Conservation (phyloP, 2,329 filamentous ascomycete species). For the Colletotrichum nymphaeae region DNA sequence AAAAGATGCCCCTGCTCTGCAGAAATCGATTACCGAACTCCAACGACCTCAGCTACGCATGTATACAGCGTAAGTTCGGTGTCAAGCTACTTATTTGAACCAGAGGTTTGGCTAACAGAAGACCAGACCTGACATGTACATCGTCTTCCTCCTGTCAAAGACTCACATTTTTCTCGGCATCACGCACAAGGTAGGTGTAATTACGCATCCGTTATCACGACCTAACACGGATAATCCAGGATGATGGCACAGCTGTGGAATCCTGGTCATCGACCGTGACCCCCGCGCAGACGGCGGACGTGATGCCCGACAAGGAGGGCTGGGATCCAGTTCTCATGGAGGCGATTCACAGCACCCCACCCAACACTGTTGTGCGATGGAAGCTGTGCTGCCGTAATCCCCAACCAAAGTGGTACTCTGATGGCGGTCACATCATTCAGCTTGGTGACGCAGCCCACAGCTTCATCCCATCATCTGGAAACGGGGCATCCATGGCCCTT, state of each 20-base stretch:
- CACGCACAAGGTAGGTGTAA: background rate
- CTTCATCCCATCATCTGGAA: constrained; percentile 52
- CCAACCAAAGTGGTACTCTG: background rate
- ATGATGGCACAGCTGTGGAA: background rate
- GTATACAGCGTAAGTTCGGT: background rate
- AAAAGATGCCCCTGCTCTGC: background rate
- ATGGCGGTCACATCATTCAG: constrained; percentile 44
- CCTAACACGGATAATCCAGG: background rate
- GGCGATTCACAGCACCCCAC: background rate
- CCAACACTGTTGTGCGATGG: background rate
- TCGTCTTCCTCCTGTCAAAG: background rate
- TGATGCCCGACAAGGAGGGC: background rate
- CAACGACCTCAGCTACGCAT: background rate
- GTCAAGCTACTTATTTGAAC: no score
- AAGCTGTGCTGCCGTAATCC: background rate
- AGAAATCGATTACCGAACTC: background rate
- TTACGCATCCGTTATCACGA: no score
- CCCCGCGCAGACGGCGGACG: background rate
- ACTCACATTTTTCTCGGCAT: background rate
- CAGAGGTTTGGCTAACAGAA: background rate
- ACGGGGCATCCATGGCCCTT: constrained; percentile 53
- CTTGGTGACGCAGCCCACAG: constrained; percentile 55
- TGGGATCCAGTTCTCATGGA: background rate
- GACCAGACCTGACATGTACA: background rate
- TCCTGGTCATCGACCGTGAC: background rate